phyloP scores from a whole-genome alignment of 345 rosid species.

The Euphorbia pulcherrima region DNA sequence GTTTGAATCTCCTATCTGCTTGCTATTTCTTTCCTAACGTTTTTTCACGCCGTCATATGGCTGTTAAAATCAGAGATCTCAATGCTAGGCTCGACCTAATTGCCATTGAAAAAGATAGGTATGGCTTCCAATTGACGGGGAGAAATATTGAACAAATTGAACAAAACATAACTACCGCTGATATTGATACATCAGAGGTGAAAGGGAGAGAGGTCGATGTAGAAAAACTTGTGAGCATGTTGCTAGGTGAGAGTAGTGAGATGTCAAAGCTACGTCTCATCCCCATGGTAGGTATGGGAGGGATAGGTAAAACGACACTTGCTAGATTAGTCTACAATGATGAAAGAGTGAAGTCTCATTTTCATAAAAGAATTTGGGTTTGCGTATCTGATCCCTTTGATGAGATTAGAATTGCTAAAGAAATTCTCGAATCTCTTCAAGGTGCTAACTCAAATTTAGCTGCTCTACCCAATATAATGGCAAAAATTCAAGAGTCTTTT shows the following conservation, averaged over 20 bases:
- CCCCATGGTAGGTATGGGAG: slow-evolving; percentile 4
- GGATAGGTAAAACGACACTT: slow-evolving; percentile 10
- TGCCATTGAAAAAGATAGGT: not conserved
- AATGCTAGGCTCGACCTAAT: not conserved
- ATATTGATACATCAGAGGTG: not conserved
- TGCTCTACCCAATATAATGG: not conserved
- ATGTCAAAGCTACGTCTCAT: not conserved
- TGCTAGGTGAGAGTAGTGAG: not conserved
- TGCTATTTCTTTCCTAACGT: not conserved
- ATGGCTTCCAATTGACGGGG: rapidly evolving
- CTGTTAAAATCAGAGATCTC: not conserved
- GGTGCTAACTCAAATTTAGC: not conserved
- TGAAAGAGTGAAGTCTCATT: not conserved
- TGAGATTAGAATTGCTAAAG: not conserved
- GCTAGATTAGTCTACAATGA: slow-evolving; percentile 7
- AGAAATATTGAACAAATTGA: not conserved
- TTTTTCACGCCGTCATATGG: not conserved
- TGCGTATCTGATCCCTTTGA: slow-evolving; percentile 17
- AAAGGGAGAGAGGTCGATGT: not conserved
- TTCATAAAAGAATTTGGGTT: slow-evolving; percentile 13
- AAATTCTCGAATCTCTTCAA: not conserved
- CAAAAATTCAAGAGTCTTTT: not conserved
- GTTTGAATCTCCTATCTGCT: not conserved
- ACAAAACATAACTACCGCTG: not conserved
- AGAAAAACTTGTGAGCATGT: not conserved